Base-by-base conservation (phyloP, 2,329 filamentous ascomycete species). In the Xylaria sp. region DNA sequence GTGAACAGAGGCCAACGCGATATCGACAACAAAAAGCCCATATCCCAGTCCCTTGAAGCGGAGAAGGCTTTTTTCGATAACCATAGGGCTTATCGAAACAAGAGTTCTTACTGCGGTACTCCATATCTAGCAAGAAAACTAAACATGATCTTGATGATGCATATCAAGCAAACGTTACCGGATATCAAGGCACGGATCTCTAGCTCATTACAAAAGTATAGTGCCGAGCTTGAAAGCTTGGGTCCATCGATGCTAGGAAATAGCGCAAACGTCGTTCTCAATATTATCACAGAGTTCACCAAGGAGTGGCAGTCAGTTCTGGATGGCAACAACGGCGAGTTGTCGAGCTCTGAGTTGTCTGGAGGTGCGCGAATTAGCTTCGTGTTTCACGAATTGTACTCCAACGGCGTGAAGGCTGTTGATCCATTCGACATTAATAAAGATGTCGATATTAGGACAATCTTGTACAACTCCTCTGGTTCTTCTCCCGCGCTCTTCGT, bases 111-210 rank as follows among this genome's bases (percentile, higher is more conserved):
- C 86, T 99, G 96, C 81, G 96, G 96, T 80, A 99, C 96, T 2
- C 96, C 96, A 3, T 99, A 99, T 79, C 86, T 99, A 68, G 96
- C 96, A 3, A 90, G 95, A 74, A 99, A 99, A 83, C 89, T 99
- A 69, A 99, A 99, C 82, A 86, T 99, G 77, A 98, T 99, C 78
- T 88, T 99, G 75, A 98, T 99, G 95, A 99, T 99, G 96, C 96
- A 99, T 85, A 99, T 99, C 85, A 99, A 99, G 84, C 95, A 99
- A 84, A 99, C 96, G 1, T 88, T 99, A 14, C 96, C 96, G 48
- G 96, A 99, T 79, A 99, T 99, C 85, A 99, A 99, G 84, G 93
- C 93, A 14, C 92, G 97, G 71, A 99, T 99, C 75, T 89, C 92
- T n/a, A 92, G 93, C 73, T 98, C 95, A 14, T 85, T 99, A 68